Percentiles rank a stretch among this genome's conserved stretches.
Evolutionary conservation across 768 basidiomycete genomes (phyloP).

Genomic region (Leucocoprinus leucothites): DNA sequence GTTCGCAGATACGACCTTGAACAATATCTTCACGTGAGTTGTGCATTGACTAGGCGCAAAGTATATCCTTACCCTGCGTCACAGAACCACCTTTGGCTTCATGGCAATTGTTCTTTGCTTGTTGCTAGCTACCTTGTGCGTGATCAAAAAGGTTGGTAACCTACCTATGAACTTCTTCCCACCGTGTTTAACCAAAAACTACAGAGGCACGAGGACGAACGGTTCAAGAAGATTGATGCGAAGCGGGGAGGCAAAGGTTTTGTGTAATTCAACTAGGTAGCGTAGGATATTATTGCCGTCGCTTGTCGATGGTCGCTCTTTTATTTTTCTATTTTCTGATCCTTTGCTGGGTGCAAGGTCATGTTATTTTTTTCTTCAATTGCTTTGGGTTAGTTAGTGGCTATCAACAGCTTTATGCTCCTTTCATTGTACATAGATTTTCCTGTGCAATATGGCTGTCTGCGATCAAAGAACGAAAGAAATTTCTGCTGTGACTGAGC

Average conservation of each 20-base stretch:
- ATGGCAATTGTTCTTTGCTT: constrained; percentile 76
- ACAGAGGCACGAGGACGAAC: constrained; percentile 75
- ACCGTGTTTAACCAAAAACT: background rate
- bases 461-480: background rate
- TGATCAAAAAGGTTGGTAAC: constrained; percentile 71
- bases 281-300: background rate
- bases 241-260: constrained; percentile 88
- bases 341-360: constrained; percentile 1
- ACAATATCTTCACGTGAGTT: constrained; percentile 81
- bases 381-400: background rate
- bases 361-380: background rate
- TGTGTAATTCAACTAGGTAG: constrained; percentile 47
- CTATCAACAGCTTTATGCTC: constrained; percentile 1
- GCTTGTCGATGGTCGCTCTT: constrained; percentile 1
- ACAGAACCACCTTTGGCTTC: constrained; percentile 72
- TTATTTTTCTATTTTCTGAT: background rate
- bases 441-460: constrained; percentile 6
- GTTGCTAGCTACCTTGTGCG: constrained; percentile 78
- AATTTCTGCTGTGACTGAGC: background rate
- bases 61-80: constrained; percentile 10
- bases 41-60: background rate
- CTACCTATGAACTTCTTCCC: background rate
- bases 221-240: constrained; percentile 86
- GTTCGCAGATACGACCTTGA: constrained; percentile 70
- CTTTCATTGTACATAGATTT: constrained; percentile 1